Conservation (phyloP, 2,329 filamentous ascomycete genomes). For the Fusarium decemcellulare region DNA sequence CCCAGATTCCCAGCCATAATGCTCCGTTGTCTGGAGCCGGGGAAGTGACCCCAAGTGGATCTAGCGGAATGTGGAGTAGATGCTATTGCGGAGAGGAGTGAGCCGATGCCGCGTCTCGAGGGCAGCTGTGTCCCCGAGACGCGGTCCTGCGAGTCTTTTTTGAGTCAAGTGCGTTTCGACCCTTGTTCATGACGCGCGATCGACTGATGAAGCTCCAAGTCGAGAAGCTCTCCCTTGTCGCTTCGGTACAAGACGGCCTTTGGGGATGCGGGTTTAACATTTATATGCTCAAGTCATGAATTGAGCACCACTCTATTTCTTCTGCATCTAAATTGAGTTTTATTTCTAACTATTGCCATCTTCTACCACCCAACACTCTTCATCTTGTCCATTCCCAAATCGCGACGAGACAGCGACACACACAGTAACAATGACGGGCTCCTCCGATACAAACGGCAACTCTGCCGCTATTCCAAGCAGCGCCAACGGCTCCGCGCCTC, state of each 20-base stretch:
- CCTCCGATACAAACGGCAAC: conserved; percentile 3
- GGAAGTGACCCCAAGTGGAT: neutral
- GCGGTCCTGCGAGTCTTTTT: neutral
- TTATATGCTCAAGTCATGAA: too few relatives aligned
- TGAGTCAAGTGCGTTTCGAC: neutral
- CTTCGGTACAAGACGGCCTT: too few relatives aligned
- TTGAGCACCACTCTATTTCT: too few relatives aligned
- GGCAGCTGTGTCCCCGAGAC: neutral
- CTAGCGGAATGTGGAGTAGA: neutral
- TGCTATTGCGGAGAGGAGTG: neutral
- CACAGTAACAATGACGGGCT: neutral
- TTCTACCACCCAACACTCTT: too few relatives aligned
- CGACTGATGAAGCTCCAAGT: too few relatives aligned
- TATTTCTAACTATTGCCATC: too few relatives aligned
- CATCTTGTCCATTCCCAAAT: too few relatives aligned
- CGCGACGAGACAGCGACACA: too few relatives aligned
- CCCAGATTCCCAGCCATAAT: neutral
- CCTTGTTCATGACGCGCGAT: neutral
- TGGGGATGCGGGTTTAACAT: too few relatives aligned
- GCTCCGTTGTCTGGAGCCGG: too few relatives aligned
- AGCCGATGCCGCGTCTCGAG: neutral
- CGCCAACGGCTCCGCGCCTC: conserved; percentile 35
- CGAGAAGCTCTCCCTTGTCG: too few relatives aligned
- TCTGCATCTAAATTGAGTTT: too few relatives aligned
- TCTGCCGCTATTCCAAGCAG: neutral